phyloP scores from a whole-genome alignment of 2,329 filamentous ascomycete species.

The Xylariaceae sp. region DNA sequence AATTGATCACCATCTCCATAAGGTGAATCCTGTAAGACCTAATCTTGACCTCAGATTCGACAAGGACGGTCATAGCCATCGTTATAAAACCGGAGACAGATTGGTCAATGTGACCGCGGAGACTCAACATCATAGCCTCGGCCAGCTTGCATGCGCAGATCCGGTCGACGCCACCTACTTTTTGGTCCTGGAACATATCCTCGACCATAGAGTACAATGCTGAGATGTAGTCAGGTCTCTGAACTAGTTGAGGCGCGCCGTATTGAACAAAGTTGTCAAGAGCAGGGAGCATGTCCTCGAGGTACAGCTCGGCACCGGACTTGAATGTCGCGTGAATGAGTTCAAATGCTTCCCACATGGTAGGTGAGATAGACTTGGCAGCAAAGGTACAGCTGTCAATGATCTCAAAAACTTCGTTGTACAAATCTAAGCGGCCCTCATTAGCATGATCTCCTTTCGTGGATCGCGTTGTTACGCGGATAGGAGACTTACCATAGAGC shows the following conservation, averaged over 20 bases:
- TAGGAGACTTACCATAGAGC: slow-evolving; percentile 64
- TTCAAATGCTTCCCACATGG: slow-evolving; percentile 98
- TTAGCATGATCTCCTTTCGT: background rate
- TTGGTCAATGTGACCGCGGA: slow-evolving; percentile 81
- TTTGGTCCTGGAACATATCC: slow-evolving; percentile 88
- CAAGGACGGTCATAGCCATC: slow-evolving; percentile 80
- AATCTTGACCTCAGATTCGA: slow-evolving; percentile 69
- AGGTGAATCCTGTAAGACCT: slow-evolving; percentile 94
- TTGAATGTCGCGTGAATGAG: slow-evolving; percentile 97
- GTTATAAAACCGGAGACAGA: slow-evolving; percentile 84
- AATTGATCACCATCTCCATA: slow-evolving; percentile 98
- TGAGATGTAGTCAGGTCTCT: slow-evolving; percentile 80
- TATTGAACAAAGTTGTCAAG: slow-evolving; percentile 98
- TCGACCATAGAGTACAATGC: slow-evolving; percentile 91
- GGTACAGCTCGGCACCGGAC: slow-evolving; percentile 89
- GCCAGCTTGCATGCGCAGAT: slow-evolving; percentile 98
- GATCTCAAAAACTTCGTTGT: slow-evolving; percentile 98
- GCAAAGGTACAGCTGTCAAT: slow-evolving; percentile 99
- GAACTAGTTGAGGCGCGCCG: slow-evolving; percentile 70
- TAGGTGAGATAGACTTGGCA: slow-evolving; percentile 88
- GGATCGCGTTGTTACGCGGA: background rate
- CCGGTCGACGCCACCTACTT: slow-evolving; percentile 86
- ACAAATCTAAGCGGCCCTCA: slow-evolving; percentile 57
- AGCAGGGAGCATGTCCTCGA: slow-evolving; percentile 97
- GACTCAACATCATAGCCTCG: slow-evolving; percentile 93